A percentile compares a stretch with the other conserved stretches of the same genome.
Evolutionary conservation across 805 yeast species (phyloP).

Genomic region (Wickerhamiella parazyma): DNA sequence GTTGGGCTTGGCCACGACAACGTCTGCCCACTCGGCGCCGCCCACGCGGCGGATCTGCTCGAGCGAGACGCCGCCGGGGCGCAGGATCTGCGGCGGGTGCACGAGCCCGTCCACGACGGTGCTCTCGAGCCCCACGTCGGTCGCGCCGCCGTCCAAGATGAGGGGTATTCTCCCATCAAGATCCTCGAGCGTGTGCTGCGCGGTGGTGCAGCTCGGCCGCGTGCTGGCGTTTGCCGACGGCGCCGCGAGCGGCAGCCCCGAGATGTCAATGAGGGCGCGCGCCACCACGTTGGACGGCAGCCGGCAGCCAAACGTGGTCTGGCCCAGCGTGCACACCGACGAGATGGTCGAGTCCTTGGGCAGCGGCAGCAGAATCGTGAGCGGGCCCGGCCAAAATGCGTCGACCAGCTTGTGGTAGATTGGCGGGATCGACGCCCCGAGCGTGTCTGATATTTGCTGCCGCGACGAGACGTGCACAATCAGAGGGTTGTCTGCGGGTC

Average conservation of each 20-base stretch:
- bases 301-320: conserved; percentile 82
- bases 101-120: conserved; percentile 88
- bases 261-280: conserved; percentile 68
- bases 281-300: conserved; percentile 83
- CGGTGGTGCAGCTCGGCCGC: conserved; percentile 82
- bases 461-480: conserved; percentile 78
- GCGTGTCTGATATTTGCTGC: conserved; percentile 50
- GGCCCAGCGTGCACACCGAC: conserved; percentile 67
- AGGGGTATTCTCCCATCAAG: conserved; percentile 65
- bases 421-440: conserved; percentile 45
- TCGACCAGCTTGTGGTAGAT: conserved; percentile 51
- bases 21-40: conserved; percentile 52
- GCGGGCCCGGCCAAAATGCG: conserved; percentile 91
- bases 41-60: conserved; percentile 59
- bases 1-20: conserved; percentile 44
- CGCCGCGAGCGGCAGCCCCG: conserved; percentile 88
- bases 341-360: conserved; percentile 36
- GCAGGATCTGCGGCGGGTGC: conserved; percentile 68
- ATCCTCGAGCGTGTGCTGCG: conserved; percentile 74
- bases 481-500: conserved; percentile 92
- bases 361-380: conserved; percentile 67
- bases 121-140: conserved; percentile 81
- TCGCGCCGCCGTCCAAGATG: conserved; percentile 82
- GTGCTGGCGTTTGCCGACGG: conserved; percentile 97
- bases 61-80: conserved; percentile 88